phyloP scores from a whole-genome alignment of 2,329 filamentous ascomycete species.

The Leptographium lundbergii region DNA sequence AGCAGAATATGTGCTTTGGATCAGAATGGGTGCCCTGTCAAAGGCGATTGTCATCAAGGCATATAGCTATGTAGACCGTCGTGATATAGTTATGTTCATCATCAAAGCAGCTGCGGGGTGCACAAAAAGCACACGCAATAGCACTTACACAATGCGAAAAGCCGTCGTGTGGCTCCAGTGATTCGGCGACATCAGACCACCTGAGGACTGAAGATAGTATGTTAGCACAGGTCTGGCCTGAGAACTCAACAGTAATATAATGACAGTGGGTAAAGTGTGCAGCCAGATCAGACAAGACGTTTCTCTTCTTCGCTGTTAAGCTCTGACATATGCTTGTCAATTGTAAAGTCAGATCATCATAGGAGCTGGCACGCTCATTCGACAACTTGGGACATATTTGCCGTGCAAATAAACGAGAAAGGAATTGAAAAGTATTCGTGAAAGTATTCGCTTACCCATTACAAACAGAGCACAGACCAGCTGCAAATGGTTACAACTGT shows the following conservation, averaged over 20 bases:
- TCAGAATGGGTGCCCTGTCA: conserved; percentile 48
- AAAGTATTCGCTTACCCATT: neutral
- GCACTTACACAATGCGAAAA: neutral
- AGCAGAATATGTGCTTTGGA: conserved; percentile 8
- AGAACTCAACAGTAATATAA: neutral
- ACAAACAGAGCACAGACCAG: neutral
- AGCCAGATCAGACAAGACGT: conserved; percentile 31
- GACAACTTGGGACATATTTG: neutral
- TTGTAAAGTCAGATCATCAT: conserved; percentile 76
- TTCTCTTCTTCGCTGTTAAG: conserved; percentile 40
- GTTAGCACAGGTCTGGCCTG: conserved; percentile 5
- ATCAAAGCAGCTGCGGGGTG: conserved; percentile 27
- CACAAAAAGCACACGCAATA: neutral
- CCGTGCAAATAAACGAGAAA: neutral
- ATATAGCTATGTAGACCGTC: conserved; percentile 75
- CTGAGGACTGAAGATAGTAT: neutral
- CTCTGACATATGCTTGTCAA: conserved; percentile 99
- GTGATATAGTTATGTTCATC: conserved; percentile 56
- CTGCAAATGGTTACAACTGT: neutral
- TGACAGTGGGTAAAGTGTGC: conserved; percentile 18
- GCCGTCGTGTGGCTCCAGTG: neutral
- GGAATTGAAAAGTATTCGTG: neutral
- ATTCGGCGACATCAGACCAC: neutral
- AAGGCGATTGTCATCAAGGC: conserved; percentile 68
- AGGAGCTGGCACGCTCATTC: conserved; percentile 17